These are phyloP conservation scores for Eremochloa ophiuroides DNA, from an alignment of 176 grass and related monocot genomes.

Conservation along the genomic window DNA sequence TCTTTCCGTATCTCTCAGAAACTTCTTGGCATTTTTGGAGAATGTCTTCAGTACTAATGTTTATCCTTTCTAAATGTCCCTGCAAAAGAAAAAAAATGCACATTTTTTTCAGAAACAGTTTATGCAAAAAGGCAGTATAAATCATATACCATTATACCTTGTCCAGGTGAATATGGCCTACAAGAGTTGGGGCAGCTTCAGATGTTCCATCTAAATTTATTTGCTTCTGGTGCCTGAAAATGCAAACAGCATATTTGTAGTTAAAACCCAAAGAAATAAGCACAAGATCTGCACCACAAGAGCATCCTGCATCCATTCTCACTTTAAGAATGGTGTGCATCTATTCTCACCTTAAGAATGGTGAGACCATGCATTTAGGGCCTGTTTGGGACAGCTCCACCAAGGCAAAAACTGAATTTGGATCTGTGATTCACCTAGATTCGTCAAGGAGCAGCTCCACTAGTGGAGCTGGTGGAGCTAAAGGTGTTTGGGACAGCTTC, in stretches of 20 bases:
- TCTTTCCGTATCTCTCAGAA: conserved; percentile 58
- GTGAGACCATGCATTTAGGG: conserved; percentile 6
- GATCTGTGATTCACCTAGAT: too few species aligned
- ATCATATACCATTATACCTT: conserved; percentile 45
- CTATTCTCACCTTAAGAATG: conserved; percentile 5
- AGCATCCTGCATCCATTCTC: neutral
- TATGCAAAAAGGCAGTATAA: neutral
- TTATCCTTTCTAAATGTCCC: conserved; percentile 64
- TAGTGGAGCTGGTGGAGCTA: too few species aligned
- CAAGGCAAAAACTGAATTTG: too few species aligned
- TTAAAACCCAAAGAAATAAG: neutral
- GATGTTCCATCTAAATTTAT: conserved; percentile 43
- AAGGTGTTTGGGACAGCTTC: too few species aligned
- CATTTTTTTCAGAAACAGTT: conserved; percentile 18
- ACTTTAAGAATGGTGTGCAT: conserved; percentile 1
- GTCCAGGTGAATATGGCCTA: conserved; percentile 89
- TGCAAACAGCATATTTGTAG: neutral
- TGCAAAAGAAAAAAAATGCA: conserved; percentile 34
- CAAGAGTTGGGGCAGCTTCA: conserved; percentile 57
- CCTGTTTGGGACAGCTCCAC: too few species aligned
- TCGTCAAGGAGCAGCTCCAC: too few species aligned
- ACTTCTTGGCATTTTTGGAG: conserved; percentile 64
- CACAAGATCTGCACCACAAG: neutral
- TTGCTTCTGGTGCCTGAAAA: conserved; percentile 71
- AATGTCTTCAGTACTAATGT: conserved; percentile 59